phyloP scores from a whole-genome alignment of 257 asterid genomes.

The Capsicum rhomboideum region DNA sequence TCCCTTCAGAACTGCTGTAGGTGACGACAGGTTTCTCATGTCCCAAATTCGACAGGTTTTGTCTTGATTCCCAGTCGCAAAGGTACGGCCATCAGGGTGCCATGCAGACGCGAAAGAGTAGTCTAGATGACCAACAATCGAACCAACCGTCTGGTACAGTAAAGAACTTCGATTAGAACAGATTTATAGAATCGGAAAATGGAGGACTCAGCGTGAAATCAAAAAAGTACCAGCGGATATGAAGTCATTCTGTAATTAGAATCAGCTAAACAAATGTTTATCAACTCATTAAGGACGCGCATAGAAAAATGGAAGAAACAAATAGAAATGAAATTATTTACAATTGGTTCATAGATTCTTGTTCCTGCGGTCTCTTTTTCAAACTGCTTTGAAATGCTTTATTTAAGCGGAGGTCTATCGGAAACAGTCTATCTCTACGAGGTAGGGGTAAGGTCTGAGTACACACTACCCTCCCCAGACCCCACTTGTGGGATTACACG shows the following conservation, averaged over 20 bases:
- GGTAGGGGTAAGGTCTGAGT: too few species aligned
- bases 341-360: background rate
- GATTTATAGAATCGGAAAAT: background rate
- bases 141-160: conserved; percentile 32
- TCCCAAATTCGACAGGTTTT: conserved; percentile 75
- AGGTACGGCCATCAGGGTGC: conserved; percentile 54
- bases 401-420: too few species aligned
- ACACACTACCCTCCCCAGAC: too few species aligned
- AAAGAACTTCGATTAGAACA: background rate
- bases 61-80: conserved; percentile 82
- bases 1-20: conserved; percentile 45
- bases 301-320: background rate
- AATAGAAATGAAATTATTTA: background rate
- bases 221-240: too few species aligned
- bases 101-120: conserved; percentile 76
- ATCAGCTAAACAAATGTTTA: too few species aligned
- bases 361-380: too few species aligned
- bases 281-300: too few species aligned
- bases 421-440: too few species aligned
- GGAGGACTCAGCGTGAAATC: background rate
- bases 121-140: conserved; percentile 65
- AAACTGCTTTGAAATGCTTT: too few species aligned
- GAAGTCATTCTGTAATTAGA: too few species aligned
- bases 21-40: conserved; percentile 36
- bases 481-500: too few species aligned